phyloP scores from a whole-genome alignment of 176 grass and related monocot genomes.

The Thalia dealbata region DNA sequence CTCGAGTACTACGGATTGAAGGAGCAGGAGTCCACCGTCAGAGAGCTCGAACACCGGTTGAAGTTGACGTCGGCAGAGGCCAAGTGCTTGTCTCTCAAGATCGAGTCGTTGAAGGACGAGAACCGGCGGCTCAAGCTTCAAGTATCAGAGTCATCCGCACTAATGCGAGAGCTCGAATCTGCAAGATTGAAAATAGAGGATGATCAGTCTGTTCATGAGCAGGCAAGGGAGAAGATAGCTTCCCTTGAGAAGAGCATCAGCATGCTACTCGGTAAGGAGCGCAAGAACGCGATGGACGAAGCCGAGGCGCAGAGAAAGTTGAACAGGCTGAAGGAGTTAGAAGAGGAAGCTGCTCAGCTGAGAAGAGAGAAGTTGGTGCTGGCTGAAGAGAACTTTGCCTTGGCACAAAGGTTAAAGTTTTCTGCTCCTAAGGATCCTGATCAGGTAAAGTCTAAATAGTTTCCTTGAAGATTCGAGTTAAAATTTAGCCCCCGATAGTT shows the following conservation, averaged over 20 bases:
- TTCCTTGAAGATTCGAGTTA: background rate
- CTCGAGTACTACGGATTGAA: constrained; percentile 47
- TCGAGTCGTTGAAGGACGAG: constrained; percentile 58
- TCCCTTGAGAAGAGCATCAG: constrained; percentile 25
- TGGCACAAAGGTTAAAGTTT: constrained; percentile 40
- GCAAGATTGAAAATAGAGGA: constrained; percentile 40
- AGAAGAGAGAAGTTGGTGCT: constrained; percentile 39
- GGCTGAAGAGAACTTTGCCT: constrained; percentile 52
- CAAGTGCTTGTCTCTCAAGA: constrained; percentile 35
- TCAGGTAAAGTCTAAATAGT: constrained; percentile 39
- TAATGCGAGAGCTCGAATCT: constrained; percentile 37
- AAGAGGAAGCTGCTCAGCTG: constrained; percentile 40
- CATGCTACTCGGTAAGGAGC: constrained; percentile 23
- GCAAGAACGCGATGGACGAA: constrained; percentile 19
- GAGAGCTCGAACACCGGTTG: constrained; percentile 47
- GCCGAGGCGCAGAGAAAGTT: constrained; percentile 24
- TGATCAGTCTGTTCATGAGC: constrained; percentile 18
- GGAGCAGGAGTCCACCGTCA: constrained; percentile 33
- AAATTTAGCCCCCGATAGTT: too few species aligned
- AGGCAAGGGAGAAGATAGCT: constrained; percentile 16
- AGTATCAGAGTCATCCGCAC: constrained; percentile 31
- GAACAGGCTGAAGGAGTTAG: constrained; percentile 27
- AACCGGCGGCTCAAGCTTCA: constrained; percentile 50
- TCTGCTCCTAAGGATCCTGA: constrained; percentile 8
- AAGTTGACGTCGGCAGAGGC: constrained; percentile 30